These are phyloP conservation scores for Penicillium sp. DNA, from an alignment of 2,329 filamentous ascomycete species.

Conservation along the genomic window DNA sequence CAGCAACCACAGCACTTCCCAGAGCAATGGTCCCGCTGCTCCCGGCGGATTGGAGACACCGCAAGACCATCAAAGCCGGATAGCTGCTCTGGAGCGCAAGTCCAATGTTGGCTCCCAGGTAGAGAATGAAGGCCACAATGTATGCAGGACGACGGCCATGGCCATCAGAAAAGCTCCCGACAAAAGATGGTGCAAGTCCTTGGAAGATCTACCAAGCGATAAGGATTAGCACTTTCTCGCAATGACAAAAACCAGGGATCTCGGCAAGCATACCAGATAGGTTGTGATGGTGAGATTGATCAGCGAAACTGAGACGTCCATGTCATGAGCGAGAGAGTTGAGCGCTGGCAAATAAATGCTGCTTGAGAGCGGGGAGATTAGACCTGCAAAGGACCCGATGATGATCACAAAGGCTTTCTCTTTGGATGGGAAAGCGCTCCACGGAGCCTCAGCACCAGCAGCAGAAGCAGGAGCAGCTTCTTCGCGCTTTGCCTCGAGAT, in stretches of 20 bases:
- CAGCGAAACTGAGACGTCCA: constrained; percentile 28
- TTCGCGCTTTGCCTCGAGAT: not conserved
- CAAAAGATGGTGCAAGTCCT: constrained; percentile 57
- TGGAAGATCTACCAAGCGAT: constrained; percentile 53
- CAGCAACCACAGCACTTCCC: constrained; percentile 70
- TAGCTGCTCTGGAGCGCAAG: constrained; percentile 41
- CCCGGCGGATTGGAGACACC: constrained; percentile 46
- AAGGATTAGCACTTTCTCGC: not conserved
- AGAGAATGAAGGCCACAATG: constrained; percentile 56
- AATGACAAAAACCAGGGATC: not conserved
- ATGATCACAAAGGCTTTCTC: constrained; percentile 18
- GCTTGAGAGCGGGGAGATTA: constrained; percentile 24
- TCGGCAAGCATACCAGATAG: constrained; percentile 44
- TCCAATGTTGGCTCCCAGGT: constrained; percentile 40
- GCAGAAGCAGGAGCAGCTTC: too few relatives aligned
- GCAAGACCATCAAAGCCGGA: constrained; percentile 37
- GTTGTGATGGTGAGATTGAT: constrained; percentile 37
- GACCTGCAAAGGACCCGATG: constrained; percentile 15
- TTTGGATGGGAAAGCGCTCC: constrained; percentile 4
- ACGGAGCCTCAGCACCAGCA: not conserved
- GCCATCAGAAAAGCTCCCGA: constrained; percentile 64
- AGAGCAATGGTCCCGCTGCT: constrained; percentile 72
- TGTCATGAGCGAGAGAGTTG: constrained; percentile 33
- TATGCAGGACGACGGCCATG: constrained; percentile 65
- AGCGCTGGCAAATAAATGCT: constrained; percentile 44